Conservation (phyloP, 1,284 basidiomycete genomes). For the Apiotrichum mycotoxinovorans region DNA sequence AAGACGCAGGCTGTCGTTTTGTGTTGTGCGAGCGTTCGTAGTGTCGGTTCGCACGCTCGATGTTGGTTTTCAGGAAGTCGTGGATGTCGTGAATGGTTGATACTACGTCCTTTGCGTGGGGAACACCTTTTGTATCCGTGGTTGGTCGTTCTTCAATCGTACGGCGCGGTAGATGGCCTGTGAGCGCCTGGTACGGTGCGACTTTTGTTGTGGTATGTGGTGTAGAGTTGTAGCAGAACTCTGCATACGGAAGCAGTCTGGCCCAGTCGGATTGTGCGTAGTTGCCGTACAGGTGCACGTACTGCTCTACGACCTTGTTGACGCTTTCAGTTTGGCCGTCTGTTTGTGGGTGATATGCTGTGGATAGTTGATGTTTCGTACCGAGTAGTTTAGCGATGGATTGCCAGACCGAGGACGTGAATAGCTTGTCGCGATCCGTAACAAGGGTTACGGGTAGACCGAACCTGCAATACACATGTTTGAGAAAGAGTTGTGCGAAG, state of each 20-base stretch:
- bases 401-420: neutral
- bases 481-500: neutral
- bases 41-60: too few species aligned
- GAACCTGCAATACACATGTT: neutral
- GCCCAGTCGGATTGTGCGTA: conserved; percentile 53
- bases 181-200: conserved; percentile 10
- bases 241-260: conserved; percentile 49
- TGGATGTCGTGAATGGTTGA: too few species aligned
- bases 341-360: conserved; percentile 52
- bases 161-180: too few species aligned
- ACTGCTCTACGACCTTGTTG: conserved; percentile 54
- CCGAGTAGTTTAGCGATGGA: neutral
- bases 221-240: conserved; percentile 55
- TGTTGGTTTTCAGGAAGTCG: too few species aligned
- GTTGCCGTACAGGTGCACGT: conserved; percentile 32
- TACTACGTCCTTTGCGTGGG: too few species aligned
- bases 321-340: conserved; percentile 54
- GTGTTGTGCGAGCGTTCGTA: too few species aligned
- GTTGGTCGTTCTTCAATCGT: too few species aligned
- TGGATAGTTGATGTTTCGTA: conserved; percentile 22
- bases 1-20: too few species aligned
- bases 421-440: neutral
- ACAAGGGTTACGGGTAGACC: neutral
- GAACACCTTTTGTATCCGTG: too few species aligned
- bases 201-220: conserved; percentile 28